These are phyloP conservation scores for Hortiboletus campestris DNA, from an alignment of 768 basidiomycete genomes.

Conservation along the genomic window DNA sequence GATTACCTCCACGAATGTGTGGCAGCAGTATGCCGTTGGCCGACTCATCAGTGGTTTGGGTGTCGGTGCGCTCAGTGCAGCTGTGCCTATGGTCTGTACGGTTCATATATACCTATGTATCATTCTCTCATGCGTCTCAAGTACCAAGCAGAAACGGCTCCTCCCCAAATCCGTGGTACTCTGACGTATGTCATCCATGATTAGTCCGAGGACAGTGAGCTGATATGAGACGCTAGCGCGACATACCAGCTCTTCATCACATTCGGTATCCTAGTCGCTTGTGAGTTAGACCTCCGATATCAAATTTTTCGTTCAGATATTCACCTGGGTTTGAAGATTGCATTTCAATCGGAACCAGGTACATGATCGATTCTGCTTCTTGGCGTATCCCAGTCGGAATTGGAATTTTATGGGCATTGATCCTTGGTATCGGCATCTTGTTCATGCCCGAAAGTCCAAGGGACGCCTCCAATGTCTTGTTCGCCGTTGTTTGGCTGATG, in stretches of 20 bases:
- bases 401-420: not conserved
- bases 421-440: constrained; percentile 37
- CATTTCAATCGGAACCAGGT: not conserved
- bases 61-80: constrained; percentile 65
- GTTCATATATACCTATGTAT: constrained; percentile 1
- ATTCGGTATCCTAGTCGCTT: constrained; percentile 66
- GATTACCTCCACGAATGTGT: constrained; percentile 45
- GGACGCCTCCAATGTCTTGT: constrained; percentile 18
- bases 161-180: constrained; percentile 68
- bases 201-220: not conserved
- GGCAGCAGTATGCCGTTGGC: constrained; percentile 69
- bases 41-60: constrained; percentile 65
- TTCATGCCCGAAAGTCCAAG: constrained; percentile 47
- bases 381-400: not conserved
- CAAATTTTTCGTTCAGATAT: not conserved
- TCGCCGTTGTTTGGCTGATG: not conserved
- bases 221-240: constrained; percentile 26
- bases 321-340: constrained; percentile 21
- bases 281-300: constrained; percentile 30
- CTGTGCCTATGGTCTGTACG: constrained; percentile 55
- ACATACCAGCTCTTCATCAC: constrained; percentile 68
- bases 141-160: constrained; percentile 74
- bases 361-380: not conserved
- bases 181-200: constrained; percentile 38
- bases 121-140: constrained; percentile 18